Base-by-base conservation (phyloP, 2,329 filamentous ascomycete species). In the Teratosphaeria pseudoeucalypti region DNA sequence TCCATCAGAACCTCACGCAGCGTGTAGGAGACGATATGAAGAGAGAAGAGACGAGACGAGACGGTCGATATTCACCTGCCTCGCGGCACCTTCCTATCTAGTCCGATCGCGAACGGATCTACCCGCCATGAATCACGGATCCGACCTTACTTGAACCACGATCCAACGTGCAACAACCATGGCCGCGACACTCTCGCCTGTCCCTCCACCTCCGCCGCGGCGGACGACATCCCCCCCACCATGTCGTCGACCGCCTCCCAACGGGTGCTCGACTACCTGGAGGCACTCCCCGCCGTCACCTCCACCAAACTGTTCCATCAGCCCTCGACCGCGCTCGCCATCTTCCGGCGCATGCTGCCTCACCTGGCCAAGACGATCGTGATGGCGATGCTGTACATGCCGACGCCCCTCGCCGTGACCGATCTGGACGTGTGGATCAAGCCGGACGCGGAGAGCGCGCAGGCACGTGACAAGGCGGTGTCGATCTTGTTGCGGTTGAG, bases 271-370 rank as follows among this genome's bases (percentile, higher is more conserved):
- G 92, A 96, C 72, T 97, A 96, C 76, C 86, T 97, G 73, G 92
- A 97, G 81, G 85, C 87, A 73, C 86, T 95, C 70, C 89, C 89
- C 56, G 90, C 92, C 64, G 90, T 89, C 52, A 95, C 90, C 39
- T 96, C 97, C 75, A 85, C 85, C 72, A 88, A 90, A 74, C 82
- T 99, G 54, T 99, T 99, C 80, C 88, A 92, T 77, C 92, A 96
- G 79, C 94, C 94, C 34, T 95, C 92, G 52, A 96, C 94, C 1
- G 89, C 92, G 43, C 85, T 99, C 65, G 94, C 94, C 66, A 92
- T 99, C 70, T 97, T 97, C 74, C 85, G 94, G 66, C 92, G 94
- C 77, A 96, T 99, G 91, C 83, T 99, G 60, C 90, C 94, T 60
- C 89, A 95, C 71, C 78, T 97, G 62, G 90, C 94, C 67, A 97